phyloP scores from a whole-genome alignment of 1,139 yeast genomes.

The Nakaseomyces uthaithaninus region DNA sequence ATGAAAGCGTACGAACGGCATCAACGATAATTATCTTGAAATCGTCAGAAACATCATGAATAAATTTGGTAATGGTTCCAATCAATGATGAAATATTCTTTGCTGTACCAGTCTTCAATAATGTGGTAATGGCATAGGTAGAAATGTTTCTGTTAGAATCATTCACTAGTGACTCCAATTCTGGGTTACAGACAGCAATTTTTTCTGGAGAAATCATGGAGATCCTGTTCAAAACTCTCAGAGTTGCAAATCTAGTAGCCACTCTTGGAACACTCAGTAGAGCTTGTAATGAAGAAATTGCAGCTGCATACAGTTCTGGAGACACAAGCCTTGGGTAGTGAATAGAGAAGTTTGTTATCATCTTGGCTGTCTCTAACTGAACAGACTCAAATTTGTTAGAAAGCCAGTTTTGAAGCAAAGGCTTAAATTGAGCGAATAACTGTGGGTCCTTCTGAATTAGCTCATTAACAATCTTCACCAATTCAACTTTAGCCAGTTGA shows the following conservation, averaged over 20 bases:
- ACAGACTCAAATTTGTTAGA: conserved; percentile 84
- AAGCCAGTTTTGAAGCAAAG: conserved; percentile 61
- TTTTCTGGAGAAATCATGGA: conserved; percentile 77
- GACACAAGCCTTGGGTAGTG: conserved; percentile 38
- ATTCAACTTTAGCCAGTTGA: conserved; percentile 73
- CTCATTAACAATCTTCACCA: conserved; percentile 74
- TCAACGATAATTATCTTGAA: conserved; percentile 91
- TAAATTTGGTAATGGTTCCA: conserved; percentile 76
- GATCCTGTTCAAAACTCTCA: conserved; percentile 77
- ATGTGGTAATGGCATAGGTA: conserved; percentile 97
- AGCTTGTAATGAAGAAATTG: conserved; percentile 65
- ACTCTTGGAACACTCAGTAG: conserved; percentile 84
- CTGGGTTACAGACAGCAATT: conserved; percentile 63
- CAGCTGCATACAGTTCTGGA: conserved; percentile 55
- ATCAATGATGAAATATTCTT: conserved; percentile 86
- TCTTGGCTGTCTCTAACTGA: conserved; percentile 86
- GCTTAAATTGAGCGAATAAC: conserved; percentile 40
- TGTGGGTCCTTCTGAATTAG: conserved; percentile 39
- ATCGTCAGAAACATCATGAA: conserved; percentile 93
- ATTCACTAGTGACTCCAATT: conserved; percentile 77
- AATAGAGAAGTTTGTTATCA: conserved; percentile 53
- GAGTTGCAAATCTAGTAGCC: conserved; percentile 86
- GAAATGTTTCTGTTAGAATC: conserved; percentile 88
- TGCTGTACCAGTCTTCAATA: conserved; percentile 89
- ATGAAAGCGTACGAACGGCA: conserved; percentile 84